Evolutionary conservation across 2,329 filamentous ascomycete genomes (phyloP).

Genomic region (Trichophyton mentagrophytes): DNA sequence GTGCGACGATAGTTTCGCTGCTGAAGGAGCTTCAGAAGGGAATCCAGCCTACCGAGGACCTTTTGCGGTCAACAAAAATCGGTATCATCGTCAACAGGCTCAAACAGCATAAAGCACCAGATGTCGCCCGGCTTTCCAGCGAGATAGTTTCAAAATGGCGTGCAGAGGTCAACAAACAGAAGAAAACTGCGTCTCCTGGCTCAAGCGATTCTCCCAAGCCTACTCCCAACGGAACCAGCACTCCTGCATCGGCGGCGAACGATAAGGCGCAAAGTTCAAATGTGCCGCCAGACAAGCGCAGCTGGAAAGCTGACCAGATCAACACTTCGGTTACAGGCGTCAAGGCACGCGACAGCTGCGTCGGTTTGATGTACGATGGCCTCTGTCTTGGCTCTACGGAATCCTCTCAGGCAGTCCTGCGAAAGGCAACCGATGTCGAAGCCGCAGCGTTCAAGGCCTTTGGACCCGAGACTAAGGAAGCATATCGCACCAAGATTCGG

Average conservation of each 20-base stretch:
- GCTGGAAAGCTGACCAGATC: conserved; percentile 67
- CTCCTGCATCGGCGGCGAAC: conserved; percentile 35
- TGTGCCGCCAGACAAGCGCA: conserved; percentile 60
- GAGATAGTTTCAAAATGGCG: conserved; percentile 65
- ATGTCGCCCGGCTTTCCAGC: conserved; percentile 59
- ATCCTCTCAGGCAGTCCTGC: conserved; percentile 53
- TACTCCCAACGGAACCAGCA: conserved; percentile 41
- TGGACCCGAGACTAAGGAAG: conserved; percentile 54
- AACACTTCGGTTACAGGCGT: conserved; percentile 64
- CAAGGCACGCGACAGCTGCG: conserved; percentile 64
- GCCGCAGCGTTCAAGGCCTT: conserved; percentile 57
- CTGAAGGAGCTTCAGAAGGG: conserved; percentile 69
- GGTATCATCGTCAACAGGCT: conserved; percentile 80
- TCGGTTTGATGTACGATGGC: conserved; percentile 88
- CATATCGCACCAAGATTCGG: conserved; percentile 80
- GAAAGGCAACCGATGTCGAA: conserved; percentile 59
- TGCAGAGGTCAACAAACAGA: conserved; percentile 37
- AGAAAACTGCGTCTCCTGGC: conserved; percentile 33
- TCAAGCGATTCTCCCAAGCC: conserved; percentile 32
- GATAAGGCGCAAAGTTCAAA: conserved; percentile 42
- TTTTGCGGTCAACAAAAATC: conserved; percentile 80
- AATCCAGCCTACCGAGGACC: conserved; percentile 73
- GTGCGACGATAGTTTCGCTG: conserved; percentile 58
- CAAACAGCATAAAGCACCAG: conserved; percentile 62
- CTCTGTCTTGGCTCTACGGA: conserved; percentile 56